Conservation (phyloP, 495 filamentous ascomycete species). For the Chaetomidium leptoderma region DNA sequence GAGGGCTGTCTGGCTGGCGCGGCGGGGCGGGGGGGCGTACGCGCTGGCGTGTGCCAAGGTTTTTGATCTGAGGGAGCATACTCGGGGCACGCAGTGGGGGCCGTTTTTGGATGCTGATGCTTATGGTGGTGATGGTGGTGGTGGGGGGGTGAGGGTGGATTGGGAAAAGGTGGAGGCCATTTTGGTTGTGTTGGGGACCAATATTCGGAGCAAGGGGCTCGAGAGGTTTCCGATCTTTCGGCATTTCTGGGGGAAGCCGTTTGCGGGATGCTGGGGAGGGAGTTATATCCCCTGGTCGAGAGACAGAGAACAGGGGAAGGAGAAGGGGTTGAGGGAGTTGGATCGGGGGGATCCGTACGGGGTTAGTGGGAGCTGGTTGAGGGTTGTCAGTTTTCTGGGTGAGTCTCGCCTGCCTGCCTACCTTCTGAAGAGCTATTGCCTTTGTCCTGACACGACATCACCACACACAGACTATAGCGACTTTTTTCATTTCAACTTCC, state of each 20-base stretch:
- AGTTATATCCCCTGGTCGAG: constrained; percentile 39
- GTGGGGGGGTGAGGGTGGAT: constrained; percentile 42
- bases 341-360: constrained; percentile 56
- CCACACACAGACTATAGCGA: constrained; percentile 51
- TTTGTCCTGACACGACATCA: not conserved
- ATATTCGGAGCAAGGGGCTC: constrained; percentile 45
- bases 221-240: constrained; percentile 40
- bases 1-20: not conserved
- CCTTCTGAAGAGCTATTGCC: too few species aligned
- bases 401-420: not conserved
- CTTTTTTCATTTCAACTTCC: constrained; percentile 60
- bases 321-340: constrained; percentile 20
- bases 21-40: constrained; percentile 24
- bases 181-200: constrained; percentile 55
- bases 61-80: constrained; percentile 63
- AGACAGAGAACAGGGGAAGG: constrained; percentile 10
- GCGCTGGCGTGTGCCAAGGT: constrained; percentile 57
- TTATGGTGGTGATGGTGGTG: not conserved
- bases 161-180: constrained; percentile 69
- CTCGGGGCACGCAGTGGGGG: constrained; percentile 52
- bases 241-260: constrained; percentile 49
- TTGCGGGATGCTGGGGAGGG: constrained; percentile 47
- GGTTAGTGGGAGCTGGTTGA: constrained; percentile 55
- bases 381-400: constrained; percentile 52
- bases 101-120: constrained; percentile 54